Evolutionary conservation across 2,329 filamentous ascomycete genomes (phyloP), one percentile per base, ranked within the genome.

Genomic region (Chaetothyriales sp.): DNA sequence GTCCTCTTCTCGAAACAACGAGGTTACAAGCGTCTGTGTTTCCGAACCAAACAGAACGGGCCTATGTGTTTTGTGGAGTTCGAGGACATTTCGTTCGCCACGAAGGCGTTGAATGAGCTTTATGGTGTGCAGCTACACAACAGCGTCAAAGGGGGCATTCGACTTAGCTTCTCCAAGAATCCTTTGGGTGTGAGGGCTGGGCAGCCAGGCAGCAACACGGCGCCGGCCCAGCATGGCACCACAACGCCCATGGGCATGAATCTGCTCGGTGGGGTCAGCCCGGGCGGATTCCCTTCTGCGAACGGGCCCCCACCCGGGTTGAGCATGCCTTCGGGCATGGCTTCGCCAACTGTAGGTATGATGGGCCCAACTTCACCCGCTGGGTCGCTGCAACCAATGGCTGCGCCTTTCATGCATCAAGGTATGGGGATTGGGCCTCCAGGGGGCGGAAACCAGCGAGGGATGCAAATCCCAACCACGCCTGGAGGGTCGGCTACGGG

Each of bases 31-130:
- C 80, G 92, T 25, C 80, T 98, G 6, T 95, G 89, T 65, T 95
- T 95, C 74, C 80, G 90, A 33, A 94, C 89, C 50, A 97, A 97
- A 72, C 81, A 86, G 59, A 95, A 95, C 61, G 90, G 90, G 0
- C 90, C 90, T 1, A 97, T 97, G 89, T 97, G 92, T 66, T 97
- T 97, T 67, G 92, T 98, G 40, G 92, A 98, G 67, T 98, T 97
- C 61, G 90, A 97, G 63, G 89, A 95, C 62, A 77, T 94, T 9
- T 85, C 86, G 1, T 90, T 88, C 63, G 90, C 92, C 0, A 95
- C 90, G 44, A 94, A 92, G 68, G 85, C 89, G 1, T 76, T 97
- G 2, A 81, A 89, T 58, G 88, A 95, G 52, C 76, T 97, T 1
- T 95, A 97, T 63, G 92, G 92, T 0, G 81, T 85, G 48, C 81